A percentile compares a stretch with the other conserved stretches of the same genome.
Evolutionary conservation across 805 yeast genomes (phyloP).

Genomic region (Metschnikowia koreensis): DNA sequence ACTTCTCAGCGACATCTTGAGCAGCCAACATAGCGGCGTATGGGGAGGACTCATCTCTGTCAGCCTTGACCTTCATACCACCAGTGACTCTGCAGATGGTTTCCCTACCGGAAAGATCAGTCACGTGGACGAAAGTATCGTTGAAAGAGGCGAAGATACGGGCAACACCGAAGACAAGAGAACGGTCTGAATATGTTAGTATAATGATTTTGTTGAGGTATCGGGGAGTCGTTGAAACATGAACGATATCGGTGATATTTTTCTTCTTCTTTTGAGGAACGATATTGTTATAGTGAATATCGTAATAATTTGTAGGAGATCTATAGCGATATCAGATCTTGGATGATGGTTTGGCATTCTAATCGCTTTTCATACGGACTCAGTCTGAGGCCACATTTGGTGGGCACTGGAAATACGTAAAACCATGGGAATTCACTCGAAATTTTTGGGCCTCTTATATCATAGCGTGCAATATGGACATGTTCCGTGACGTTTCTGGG

Average conservation of each 20-base stretch:
- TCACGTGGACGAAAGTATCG: constrained; percentile 99
- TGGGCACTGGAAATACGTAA: no score
- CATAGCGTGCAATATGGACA: neutral
- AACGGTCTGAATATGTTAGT: constrained; percentile 53
- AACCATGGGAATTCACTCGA: neutral
- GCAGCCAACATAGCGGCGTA: constrained; percentile 99
- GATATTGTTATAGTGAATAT: no score
- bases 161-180: constrained; percentile 99
- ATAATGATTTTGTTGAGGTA: neutral
- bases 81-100: constrained; percentile 99
- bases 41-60: constrained; percentile 99
- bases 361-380: no score
- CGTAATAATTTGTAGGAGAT: no score
- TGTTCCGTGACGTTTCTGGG: neutral
- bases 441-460: neutral
- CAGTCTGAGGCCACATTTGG: no score
- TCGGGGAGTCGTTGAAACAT: neutral
- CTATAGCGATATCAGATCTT: no score
- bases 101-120: constrained; percentile 99
- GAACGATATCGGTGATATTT: neutral
- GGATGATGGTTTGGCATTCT: no score
- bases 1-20: constrained; percentile 97
- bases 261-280: no score
- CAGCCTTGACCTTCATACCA: constrained; percentile 99
- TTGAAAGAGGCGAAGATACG: constrained; percentile 99